A percentile compares a stretch with the other conserved stretches of the same genome.
Conservation (phyloP, 495 filamentous ascomycete species). For the Venustampulla echinocandica region DNA sequence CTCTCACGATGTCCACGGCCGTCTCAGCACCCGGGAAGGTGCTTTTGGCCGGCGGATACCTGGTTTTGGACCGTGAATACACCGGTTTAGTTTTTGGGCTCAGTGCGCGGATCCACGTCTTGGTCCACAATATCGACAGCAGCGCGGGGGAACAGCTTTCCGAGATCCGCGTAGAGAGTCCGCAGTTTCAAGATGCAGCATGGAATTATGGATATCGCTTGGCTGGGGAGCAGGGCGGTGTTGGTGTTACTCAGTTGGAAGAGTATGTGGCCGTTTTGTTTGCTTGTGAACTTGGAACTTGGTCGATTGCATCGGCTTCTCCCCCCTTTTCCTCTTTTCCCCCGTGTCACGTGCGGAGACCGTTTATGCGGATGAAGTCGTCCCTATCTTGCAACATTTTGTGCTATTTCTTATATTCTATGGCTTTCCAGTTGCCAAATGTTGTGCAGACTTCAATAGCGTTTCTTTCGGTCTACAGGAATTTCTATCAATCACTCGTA, state of each 20-base stretch:
- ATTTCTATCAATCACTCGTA: no score
- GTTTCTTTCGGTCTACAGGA: no score
- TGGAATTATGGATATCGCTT: conserved; percentile 78
- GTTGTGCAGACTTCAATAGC: no score
- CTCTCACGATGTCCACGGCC: conserved; percentile 32
- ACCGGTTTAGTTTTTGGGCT: conserved; percentile 90
- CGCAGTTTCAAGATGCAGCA: conserved; percentile 76
- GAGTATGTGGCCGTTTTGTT: conserved; percentile 48
- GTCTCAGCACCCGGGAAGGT: conserved; percentile 95
- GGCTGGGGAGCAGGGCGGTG: conserved; percentile 60
- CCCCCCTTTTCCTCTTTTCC: background rate
- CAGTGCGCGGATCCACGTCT: conserved; percentile 82
- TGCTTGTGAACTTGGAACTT: conserved; percentile 1
- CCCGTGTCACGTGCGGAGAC: background rate
- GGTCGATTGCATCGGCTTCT: no score
- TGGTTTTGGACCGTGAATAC: conserved; percentile 82
- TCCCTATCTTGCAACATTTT: background rate
- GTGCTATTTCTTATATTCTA: background rate
- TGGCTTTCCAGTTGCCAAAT: no score
- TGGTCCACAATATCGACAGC: conserved; percentile 56
- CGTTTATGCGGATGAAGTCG: background rate
- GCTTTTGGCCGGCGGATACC: conserved; percentile 85
- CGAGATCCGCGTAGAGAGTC: conserved; percentile 77
- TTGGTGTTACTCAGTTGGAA: conserved; percentile 67
- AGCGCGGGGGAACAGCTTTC: conserved; percentile 47